These are phyloP conservation scores for Ophiosphaerella narmari DNA, from an alignment of 2,329 filamentous ascomycete species.

Conservation along the genomic window DNA sequence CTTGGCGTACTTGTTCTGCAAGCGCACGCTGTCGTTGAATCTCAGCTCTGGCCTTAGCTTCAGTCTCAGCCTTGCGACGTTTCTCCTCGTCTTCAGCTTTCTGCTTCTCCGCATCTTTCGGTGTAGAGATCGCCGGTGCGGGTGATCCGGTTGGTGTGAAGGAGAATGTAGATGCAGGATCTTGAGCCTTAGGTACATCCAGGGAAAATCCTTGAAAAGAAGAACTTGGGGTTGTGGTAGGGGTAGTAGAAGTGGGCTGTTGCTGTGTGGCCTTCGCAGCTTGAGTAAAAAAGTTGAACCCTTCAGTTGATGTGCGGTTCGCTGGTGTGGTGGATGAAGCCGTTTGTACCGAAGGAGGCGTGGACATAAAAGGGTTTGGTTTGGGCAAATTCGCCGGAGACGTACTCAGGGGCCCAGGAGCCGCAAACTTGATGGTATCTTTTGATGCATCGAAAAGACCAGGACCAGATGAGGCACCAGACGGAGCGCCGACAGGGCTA, in stretches of 20 bases:
- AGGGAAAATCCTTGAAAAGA: conserved; percentile 2
- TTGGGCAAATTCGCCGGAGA: not conserved
- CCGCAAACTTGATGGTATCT: conserved; percentile 32
- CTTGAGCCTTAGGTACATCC: conserved; percentile 1
- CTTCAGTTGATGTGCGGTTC: not conserved
- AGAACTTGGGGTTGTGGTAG: conserved; percentile 9
- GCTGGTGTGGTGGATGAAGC: not conserved
- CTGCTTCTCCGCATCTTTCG: conserved; percentile 19
- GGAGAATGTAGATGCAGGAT: conserved; percentile 9
- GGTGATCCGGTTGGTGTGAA: conserved; percentile 20
- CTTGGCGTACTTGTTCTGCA: conserved; percentile 14
- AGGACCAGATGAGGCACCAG: conserved; percentile 3
- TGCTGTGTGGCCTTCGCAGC: conserved; percentile 1
- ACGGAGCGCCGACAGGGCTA: not conserved
- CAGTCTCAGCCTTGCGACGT: conserved; percentile 8
- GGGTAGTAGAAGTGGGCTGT: conserved; percentile 4
- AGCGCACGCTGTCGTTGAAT: conserved; percentile 8
- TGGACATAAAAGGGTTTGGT: not conserved
- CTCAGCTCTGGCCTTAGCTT: conserved; percentile 11
- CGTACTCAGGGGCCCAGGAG: conserved; percentile 1
- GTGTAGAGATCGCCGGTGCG: conserved; percentile 8
- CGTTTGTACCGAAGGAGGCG: not conserved
- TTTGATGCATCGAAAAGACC: conserved; percentile 37
- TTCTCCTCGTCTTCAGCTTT: conserved; percentile 16
- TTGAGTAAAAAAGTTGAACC: conserved; percentile 2